Evolutionary conservation across 2,329 filamentous ascomycete species (phyloP).

Genomic region (Trichoderma simmonsii): DNA sequence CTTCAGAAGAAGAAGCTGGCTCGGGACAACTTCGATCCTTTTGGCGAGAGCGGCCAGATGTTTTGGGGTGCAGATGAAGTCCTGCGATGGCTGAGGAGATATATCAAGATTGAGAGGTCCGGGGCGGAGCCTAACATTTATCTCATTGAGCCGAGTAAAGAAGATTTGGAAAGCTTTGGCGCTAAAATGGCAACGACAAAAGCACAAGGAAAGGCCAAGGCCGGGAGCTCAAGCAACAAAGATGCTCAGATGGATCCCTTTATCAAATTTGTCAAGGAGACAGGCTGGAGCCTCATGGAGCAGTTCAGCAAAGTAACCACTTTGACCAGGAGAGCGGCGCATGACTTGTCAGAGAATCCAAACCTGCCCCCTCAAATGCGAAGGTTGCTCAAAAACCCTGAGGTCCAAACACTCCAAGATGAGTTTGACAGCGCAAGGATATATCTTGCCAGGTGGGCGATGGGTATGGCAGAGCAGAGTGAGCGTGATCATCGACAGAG

Average conservation of each 20-base stretch:
- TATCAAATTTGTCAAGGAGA: slow-evolving; percentile 89
- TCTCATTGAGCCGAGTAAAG: slow-evolving; percentile 78
- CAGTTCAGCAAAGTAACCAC: slow-evolving; percentile 97
- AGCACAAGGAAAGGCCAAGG: slow-evolving; percentile 25
- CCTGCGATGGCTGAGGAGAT: slow-evolving; percentile 81
- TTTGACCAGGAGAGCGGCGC: slow-evolving; percentile 86
- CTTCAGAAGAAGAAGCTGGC: slow-evolving; percentile 85
- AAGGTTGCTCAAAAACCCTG: slow-evolving; percentile 80
- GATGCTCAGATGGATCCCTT: slow-evolving; percentile 88
- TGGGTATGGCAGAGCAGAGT: slow-evolving; percentile 97
- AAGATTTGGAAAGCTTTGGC: slow-evolving; percentile 81
- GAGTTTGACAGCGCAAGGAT: slow-evolving; percentile 96
- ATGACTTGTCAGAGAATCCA: slow-evolving; percentile 87
- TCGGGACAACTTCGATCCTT: slow-evolving; percentile 84
- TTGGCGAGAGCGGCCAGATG: slow-evolving; percentile 77
- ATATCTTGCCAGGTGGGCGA: slow-evolving; percentile 94
- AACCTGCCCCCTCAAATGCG: slow-evolving; percentile 85
- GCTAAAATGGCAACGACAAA: slow-evolving; percentile 46
- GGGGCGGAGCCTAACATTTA: slow-evolving; percentile 87
- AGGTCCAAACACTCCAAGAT: slow-evolving; percentile 92
- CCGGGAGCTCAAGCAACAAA: slow-evolving; percentile 39
- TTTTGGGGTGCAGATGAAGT: slow-evolving; percentile 99
- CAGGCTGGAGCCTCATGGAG: slow-evolving; percentile 93
- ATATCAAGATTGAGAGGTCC: slow-evolving; percentile 78
- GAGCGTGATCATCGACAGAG: slow-evolving; percentile 80